A percentile compares a stretch with the other conserved stretches of the same genome.
phyloP scores from a whole-genome alignment of 495 filamentous ascomycete species.

The Poronia punctata region DNA sequence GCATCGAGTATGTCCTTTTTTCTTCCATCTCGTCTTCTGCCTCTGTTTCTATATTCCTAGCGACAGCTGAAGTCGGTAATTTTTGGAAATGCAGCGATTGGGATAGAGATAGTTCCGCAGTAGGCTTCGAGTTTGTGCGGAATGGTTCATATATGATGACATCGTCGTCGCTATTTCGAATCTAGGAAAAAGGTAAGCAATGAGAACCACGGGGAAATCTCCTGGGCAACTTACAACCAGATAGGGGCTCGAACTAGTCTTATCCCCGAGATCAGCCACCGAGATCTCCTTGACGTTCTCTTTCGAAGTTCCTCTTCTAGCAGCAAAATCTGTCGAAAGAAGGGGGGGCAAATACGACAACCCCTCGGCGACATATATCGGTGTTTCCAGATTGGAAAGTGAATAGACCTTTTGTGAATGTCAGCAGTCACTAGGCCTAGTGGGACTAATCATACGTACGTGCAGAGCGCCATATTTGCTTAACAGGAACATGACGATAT shows the following conservation, averaged over 20 bases:
- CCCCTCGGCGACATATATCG: constrained; percentile 58
- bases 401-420: constrained; percentile 52
- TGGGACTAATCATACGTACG: constrained; percentile 43
- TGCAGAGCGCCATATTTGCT: constrained; percentile 62
- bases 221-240: constrained; percentile 55
- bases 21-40: constrained; percentile 31
- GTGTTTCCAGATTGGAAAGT: constrained; percentile 53
- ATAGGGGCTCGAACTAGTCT: constrained; percentile 60
- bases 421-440: constrained; percentile 10
- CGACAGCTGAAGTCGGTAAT: constrained; percentile 54
- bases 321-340: constrained; percentile 60
- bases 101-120: constrained; percentile 24
- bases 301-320: constrained; percentile 59
- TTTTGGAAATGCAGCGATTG: constrained; percentile 66
- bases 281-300: constrained; percentile 70
- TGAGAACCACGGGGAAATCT: background rate
- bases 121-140: constrained; percentile 32
- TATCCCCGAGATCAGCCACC: constrained; percentile 77
- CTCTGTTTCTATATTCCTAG: constrained; percentile 41
- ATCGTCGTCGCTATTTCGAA: constrained; percentile 73
- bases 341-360: constrained; percentile 72
- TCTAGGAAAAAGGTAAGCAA: constrained; percentile 33
- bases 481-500: constrained; percentile 66
- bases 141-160: constrained; percentile 83
- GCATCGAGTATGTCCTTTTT: constrained; percentile 46